phyloP scores from a whole-genome alignment of 1,139 yeast species.

The Suhomyces wounanorum region DNA sequence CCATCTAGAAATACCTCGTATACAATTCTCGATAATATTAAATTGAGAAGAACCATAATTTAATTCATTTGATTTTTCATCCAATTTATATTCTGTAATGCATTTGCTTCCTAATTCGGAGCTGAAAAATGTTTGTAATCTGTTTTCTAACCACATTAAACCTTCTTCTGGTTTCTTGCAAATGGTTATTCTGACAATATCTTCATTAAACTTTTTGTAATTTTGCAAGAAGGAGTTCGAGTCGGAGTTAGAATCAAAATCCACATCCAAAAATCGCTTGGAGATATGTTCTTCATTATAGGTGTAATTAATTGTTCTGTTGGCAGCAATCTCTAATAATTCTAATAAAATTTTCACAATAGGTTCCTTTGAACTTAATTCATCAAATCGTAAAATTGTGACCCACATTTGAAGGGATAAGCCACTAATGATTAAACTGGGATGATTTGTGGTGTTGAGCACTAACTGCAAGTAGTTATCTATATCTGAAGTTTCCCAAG shows the following conservation, averaged over 20 bases:
- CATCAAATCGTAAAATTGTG: constrained; percentile 79
- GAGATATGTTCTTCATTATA: constrained; percentile 65
- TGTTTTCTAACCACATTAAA: constrained; percentile 74
- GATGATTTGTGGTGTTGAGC: constrained; percentile 76
- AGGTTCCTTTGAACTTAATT: constrained; percentile 54
- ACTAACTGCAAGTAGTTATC: constrained; percentile 71
- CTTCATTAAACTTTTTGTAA: constrained; percentile 84
- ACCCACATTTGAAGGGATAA: constrained; percentile 95
- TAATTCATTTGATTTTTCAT: constrained; percentile 68
- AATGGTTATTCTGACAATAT: constrained; percentile 82
- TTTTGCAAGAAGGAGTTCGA: constrained; percentile 74
- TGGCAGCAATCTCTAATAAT: constrained; percentile 74
- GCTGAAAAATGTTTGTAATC: constrained; percentile 72
- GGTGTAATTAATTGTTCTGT: constrained; percentile 73
- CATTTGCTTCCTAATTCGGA: constrained; percentile 73
- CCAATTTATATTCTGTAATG: constrained; percentile 55
- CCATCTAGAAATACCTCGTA: constrained; percentile 96
- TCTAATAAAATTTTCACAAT: constrained; percentile 59
- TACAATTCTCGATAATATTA: constrained; percentile 83
- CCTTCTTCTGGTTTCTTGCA: constrained; percentile 87
- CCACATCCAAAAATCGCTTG: constrained; percentile 68
- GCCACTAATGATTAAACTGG: constrained; percentile 88
- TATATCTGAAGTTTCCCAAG: constrained; percentile 57
- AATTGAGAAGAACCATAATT: constrained; percentile 81
- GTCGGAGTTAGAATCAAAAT: constrained; percentile 88